Evolutionary conservation across 2,329 filamentous ascomycete species (phyloP), one percentile per base, ranked within the genome.

Genomic region (Xylariaceae sp.): DNA sequence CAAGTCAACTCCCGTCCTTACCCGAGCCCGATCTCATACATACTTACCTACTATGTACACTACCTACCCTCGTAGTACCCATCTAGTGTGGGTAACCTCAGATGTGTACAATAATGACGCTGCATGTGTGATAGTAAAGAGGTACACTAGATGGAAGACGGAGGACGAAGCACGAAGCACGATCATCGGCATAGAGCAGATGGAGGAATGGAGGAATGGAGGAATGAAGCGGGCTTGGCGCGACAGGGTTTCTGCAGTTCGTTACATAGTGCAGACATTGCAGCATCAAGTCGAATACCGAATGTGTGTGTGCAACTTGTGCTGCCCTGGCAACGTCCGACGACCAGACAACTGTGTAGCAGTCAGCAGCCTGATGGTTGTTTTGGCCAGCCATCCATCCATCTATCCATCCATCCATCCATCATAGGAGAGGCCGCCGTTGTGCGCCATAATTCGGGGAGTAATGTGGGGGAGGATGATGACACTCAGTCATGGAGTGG

Each of bases 401-500:
- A 19, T 19, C 19, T 19, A 19, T 19, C 19, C 19, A 19, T 19
- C 19, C 19, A 19, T 19, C 19, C 19, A 19, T 19, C 19, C 19
- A 19, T 19, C 19, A 19, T 19, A 19, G 19, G 2, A 50, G 46
- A 31, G 52, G 46, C 34, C 35, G 39, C 49, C 40, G 45, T 49
- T 37, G 35, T 27, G 27, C 46, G 55, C 47, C 19, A 48, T 52
- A 46, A 43, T 47, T 41, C 48, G 29, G 57, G 47, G 55, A 50
- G 50, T 35, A 42, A 44, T 53, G 54, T 57, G 54, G 54, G 54
- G 57, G 51, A 37, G 37, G 46, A 54, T 51, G 19, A 56, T 51
- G 48, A 51, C 56, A 35, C 8, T 34, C 4, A n/a, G 7, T 40
- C 49, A 49, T 54, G 45, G 46, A 47, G 47, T 53, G 32, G n/a